phyloP scores from a whole-genome alignment of 2,329 filamentous ascomycete genomes.

The Tolypocladium amazonense region DNA sequence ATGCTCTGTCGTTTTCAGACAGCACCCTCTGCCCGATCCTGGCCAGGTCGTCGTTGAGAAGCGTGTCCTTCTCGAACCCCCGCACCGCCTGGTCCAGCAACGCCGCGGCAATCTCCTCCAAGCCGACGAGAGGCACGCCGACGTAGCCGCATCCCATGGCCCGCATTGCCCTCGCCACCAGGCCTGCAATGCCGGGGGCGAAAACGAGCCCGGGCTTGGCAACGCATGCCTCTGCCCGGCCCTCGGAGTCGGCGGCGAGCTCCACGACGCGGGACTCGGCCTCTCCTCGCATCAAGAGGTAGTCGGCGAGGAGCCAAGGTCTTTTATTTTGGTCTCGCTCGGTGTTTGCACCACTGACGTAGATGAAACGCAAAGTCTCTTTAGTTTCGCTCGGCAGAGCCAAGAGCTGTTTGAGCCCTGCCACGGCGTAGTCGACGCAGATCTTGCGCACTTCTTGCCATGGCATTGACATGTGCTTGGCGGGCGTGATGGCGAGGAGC shows the following conservation, averaged over 20 bases:
- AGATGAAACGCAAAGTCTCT: conserved; percentile 33
- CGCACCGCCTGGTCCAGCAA: conserved; percentile 32
- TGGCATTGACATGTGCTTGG: conserved; percentile 15
- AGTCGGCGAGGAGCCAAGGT: conserved; percentile 25
- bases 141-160: conserved; percentile 4
- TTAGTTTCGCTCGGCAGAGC: conserved; percentile 10
- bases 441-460: conserved; percentile 27
- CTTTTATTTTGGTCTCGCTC: conserved; percentile 34
- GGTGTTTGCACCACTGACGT: conserved; percentile 33
- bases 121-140: conserved; percentile 21
- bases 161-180: background rate
- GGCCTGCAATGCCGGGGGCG: background rate
- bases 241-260: conserved; percentile 26
- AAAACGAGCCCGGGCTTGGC: conserved; percentile 32
- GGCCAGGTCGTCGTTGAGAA: conserved; percentile 30
- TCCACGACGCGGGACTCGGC: conserved; percentile 31
- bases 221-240: conserved; percentile 24
- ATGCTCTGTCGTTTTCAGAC: background rate
- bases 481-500: conserved; percentile 32
- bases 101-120: conserved; percentile 27
- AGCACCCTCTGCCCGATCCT: conserved; percentile 18
- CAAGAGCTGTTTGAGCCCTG: conserved; percentile 23
- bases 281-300: conserved; percentile 35
- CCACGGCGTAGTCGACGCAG: conserved; percentile 24
- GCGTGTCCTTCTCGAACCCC: conserved; percentile 35